A percentile compares a stretch with the other conserved stretches of the same genome.
These are phyloP conservation scores for Geotrichum aggregatum DNA, from an alignment of 1,139 yeast species.

Conservation along the genomic window DNA sequence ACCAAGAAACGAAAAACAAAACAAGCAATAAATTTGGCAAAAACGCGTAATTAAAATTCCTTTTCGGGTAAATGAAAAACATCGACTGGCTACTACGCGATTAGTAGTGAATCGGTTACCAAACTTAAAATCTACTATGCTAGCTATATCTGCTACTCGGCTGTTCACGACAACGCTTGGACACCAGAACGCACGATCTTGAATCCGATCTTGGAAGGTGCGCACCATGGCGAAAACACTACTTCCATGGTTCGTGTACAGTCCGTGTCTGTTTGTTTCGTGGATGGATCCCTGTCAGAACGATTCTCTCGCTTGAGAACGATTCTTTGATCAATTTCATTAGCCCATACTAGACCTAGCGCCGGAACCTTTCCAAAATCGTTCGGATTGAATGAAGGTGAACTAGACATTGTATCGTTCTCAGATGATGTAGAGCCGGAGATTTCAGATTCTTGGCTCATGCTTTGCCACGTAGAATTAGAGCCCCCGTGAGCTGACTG, in stretches of 20 bases:
- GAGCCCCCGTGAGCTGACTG: too few relatives aligned
- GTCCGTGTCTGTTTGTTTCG: background rate
- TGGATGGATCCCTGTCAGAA: background rate
- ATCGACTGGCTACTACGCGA: too few relatives aligned
- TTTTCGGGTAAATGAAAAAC: conserved; percentile 1
- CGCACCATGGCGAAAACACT: conserved; percentile 24
- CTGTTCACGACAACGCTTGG: background rate
- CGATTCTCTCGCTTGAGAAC: conserved; percentile 36
- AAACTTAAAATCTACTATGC: too few relatives aligned
- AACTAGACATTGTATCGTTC: background rate
- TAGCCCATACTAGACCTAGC: conserved; percentile 46
- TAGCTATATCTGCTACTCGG: too few relatives aligned
- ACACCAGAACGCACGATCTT: conserved; percentile 22
- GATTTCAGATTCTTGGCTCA: background rate
- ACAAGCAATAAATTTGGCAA: background rate
- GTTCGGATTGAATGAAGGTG: too few relatives aligned
- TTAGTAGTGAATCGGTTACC: too few relatives aligned
- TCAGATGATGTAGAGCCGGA: background rate
- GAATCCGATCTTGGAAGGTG: conserved; percentile 22
- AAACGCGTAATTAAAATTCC: conserved; percentile 12
- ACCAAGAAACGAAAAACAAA: background rate
- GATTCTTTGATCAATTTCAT: conserved; percentile 41
- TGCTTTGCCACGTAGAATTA: background rate
- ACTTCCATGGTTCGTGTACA: conserved; percentile 16
- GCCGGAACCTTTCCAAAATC: conserved; percentile 38